Percentiles rank a stretch among this genome's conserved stretches.
These are phyloP conservation scores for Chenopodium quinoa DNA, from an alignment of 148 eudicot species.

Conservation along the genomic window DNA sequence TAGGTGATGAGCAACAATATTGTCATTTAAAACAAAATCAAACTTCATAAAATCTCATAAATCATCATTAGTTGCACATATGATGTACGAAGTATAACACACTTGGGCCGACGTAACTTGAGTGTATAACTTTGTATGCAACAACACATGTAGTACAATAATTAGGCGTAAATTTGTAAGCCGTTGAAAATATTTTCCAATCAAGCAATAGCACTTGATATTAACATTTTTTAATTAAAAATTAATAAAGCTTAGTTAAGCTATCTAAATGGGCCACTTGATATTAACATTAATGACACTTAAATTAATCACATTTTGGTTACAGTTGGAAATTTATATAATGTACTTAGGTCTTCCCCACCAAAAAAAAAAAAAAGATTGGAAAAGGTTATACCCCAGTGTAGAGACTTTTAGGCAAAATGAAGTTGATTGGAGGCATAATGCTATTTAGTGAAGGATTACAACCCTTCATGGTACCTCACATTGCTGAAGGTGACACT, in stretches of 20 bases:
- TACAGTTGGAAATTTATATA: background rate
- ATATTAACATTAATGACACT: background rate
- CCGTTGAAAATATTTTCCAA: no score
- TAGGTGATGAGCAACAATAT: no score
- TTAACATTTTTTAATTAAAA: background rate
- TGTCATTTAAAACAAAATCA: no score
- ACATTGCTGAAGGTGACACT: conserved; percentile 19
- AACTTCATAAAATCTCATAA: no score
- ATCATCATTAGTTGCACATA: no score
- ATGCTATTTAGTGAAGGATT: background rate
- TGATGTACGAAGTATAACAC: no score
- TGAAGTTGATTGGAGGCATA: conserved; percentile 3
- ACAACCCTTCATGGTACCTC: background rate
- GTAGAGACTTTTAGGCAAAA: background rate
- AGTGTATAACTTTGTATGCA: no score
- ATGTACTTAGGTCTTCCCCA: background rate
- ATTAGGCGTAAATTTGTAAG: no score
- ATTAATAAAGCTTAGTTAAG: no score
- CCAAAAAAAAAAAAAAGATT: background rate
- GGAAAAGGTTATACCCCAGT: background rate
- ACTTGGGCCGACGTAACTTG: no score
- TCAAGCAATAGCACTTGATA: background rate
- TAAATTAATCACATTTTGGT: background rate
- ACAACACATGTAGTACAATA: no score
- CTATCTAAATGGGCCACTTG: background rate